These are phyloP conservation scores for Triticum timopheevii DNA, from an alignment of 176 grass and related monocot genomes.

Conservation along the genomic window DNA sequence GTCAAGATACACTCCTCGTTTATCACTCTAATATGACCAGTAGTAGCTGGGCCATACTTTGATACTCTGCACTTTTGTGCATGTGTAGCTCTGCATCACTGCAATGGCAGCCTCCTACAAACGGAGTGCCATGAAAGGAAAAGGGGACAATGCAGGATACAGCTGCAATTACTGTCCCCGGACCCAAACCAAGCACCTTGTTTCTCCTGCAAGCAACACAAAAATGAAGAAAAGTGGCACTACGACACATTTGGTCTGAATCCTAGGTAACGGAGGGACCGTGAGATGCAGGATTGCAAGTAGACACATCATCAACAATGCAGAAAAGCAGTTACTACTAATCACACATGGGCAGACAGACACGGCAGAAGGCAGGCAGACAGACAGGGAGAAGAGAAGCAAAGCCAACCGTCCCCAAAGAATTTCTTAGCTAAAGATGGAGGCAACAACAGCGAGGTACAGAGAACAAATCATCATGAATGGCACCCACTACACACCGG, in stretches of 20 bases:
- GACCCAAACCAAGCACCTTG: slow-evolving; percentile 12
- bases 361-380: slow-evolving; percentile 8
- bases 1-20: not conserved
- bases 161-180: not conserved
- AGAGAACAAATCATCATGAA: slow-evolving; percentile 44
- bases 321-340: not conserved
- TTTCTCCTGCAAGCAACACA: slow-evolving; percentile 49
- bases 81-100: not conserved
- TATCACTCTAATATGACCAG: not conserved
- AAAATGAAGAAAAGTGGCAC: not conserved
- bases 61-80: too few relatives aligned
- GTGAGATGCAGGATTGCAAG: not conserved
- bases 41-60: too few relatives aligned
- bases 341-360: not conserved
- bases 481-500: slow-evolving; percentile 23
- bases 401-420: slow-evolving; percentile 19
- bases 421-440: slow-evolving; percentile 16
- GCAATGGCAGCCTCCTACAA: slow-evolving; percentile 16
- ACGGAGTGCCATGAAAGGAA: slow-evolving; percentile 10
- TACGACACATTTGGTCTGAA: not conserved
- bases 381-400: slow-evolving; percentile 5
- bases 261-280: not conserved
- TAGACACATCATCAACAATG: not conserved
- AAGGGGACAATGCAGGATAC: not conserved
- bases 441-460: slow-evolving; percentile 1